Base-by-base conservation (phyloP, 768 basidiomycete genomes). In the Rubroboletus satanas region DNA sequence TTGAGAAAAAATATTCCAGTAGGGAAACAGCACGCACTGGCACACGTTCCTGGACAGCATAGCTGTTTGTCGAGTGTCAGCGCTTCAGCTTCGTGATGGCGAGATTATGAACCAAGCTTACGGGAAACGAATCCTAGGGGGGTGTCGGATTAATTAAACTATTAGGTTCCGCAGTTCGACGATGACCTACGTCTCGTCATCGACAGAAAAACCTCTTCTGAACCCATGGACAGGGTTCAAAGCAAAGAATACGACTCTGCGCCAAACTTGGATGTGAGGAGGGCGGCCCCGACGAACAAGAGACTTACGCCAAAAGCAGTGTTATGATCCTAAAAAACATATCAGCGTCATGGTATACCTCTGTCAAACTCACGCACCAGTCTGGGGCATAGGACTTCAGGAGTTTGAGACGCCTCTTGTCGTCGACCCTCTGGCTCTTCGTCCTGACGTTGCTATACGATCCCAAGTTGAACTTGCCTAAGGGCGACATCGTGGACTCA, bases 131-230 rank as follows among this genome's bases (percentile, higher is more conserved):
- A 72, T 70, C 21, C 59, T 60, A 21, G 21, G 43, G 32, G 28
- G 14, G 5, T 54, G n/a, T 54, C 21, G 26, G 45, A 43, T 50
- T 49, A 49, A 55, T 66, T 65, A 58, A 64, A 45, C 58, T 54
- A 31, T 32, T 3, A 29, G 14, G 14, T 5, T 15, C 41, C 32
- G 45, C 15, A 44, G 23, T 42, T 35, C 7, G 31, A 35, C 33
- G 14, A 11, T 45, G 47, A 45, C 55, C 37, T 75, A 91, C 85
- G 89, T 82, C 18, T 82, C 83, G 72, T 96, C 93, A 39, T 77
- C 71, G 23, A 93, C 72, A 1, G 90, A 92, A 70, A 96, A 96
- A 38, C 80, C 77, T 55, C 93, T 75, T 67, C 84, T 78, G 72
- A 84, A 94, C 7, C 90, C 89, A 49, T 83, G 74, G 10, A 92